Conservation (phyloP, 352 stramenopile species). For the Albugo candida region DNA sequence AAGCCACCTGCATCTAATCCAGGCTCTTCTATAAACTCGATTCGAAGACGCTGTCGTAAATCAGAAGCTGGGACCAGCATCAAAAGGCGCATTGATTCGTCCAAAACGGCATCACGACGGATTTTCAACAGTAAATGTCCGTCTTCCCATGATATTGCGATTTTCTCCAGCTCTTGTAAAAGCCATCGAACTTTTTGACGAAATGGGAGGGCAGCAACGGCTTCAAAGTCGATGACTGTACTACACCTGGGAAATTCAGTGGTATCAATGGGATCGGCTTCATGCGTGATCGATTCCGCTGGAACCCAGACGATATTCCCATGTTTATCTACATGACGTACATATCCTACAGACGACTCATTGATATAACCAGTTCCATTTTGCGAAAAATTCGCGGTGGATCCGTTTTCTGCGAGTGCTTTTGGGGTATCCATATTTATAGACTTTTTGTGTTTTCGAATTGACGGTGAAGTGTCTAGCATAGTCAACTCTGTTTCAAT, state of each 20-base stretch:
- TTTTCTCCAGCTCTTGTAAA: slow-evolving; percentile 46
- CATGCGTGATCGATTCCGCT: slow-evolving; percentile 40
- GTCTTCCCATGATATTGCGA: slow-evolving; percentile 60
- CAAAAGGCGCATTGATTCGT: slow-evolving; percentile 66
- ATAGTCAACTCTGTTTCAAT: slow-evolving; percentile 60
- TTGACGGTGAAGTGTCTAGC: slow-evolving; percentile 27
- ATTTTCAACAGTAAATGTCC: slow-evolving; percentile 66
- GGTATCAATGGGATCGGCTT: slow-evolving; percentile 38
- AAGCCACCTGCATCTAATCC: slow-evolving; percentile 53
- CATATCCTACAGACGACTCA: slow-evolving; percentile 50
- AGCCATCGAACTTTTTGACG: slow-evolving; percentile 61
- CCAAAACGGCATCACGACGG: slow-evolving; percentile 42
- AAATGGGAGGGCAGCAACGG: slow-evolving; percentile 45
- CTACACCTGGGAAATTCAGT: slow-evolving; percentile 54
- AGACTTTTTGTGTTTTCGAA: slow-evolving; percentile 16
- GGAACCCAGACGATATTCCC: slow-evolving; percentile 55
- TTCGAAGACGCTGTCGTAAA: slow-evolving; percentile 47
- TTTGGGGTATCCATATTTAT: neutral
- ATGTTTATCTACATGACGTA: slow-evolving; percentile 45
- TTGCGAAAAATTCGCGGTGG: too few species aligned
- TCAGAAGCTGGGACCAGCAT: slow-evolving; percentile 55
- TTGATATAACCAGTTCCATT: slow-evolving; percentile 19
- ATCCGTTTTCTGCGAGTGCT: neutral
- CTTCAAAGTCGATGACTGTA: slow-evolving; percentile 59
- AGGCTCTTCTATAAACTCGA: slow-evolving; percentile 71